Conservation (phyloP, 176 grass and related monocot genomes). For the Oryza glumipatula region DNA sequence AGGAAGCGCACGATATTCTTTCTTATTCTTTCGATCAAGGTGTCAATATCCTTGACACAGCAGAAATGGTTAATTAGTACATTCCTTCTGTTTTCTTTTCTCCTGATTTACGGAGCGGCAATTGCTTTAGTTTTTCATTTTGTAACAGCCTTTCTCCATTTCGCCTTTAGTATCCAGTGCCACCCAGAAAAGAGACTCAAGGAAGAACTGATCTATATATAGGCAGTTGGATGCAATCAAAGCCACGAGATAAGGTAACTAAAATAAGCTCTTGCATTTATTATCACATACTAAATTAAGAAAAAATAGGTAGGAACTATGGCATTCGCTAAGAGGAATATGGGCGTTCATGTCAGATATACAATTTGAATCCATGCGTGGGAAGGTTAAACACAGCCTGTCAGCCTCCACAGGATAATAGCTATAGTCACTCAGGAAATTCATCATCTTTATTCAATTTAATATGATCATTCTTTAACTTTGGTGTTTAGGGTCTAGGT, state of each 20-base stretch:
- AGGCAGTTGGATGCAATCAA: slow-evolving; percentile 87
- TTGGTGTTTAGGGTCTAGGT: background rate
- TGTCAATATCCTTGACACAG: slow-evolving; percentile 49
- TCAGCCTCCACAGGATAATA: background rate
- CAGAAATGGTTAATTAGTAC: slow-evolving; percentile 45
- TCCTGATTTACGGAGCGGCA: background rate
- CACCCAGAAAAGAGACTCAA: slow-evolving; percentile 72
- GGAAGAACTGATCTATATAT: slow-evolving; percentile 84
- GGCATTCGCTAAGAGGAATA: background rate
- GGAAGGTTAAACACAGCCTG: background rate
- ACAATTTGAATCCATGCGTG: background rate
- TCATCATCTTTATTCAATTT: background rate
- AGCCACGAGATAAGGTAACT: slow-evolving; percentile 75
- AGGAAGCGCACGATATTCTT: slow-evolving; percentile 47
- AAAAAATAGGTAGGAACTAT: background rate
- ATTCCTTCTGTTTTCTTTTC: background rate
- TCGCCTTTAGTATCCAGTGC: slow-evolving; percentile 71
- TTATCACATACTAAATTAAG: background rate
- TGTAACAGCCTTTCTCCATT: background rate
- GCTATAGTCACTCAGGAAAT: background rate
- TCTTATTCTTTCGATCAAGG: slow-evolving; percentile 52
- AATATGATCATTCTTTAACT: background rate
- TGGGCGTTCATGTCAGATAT: background rate
- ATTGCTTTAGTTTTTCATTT: background rate
- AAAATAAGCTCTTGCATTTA: background rate